phyloP scores from a whole-genome alignment of 441 rosid species.

The Syzygium malaccense region DNA sequence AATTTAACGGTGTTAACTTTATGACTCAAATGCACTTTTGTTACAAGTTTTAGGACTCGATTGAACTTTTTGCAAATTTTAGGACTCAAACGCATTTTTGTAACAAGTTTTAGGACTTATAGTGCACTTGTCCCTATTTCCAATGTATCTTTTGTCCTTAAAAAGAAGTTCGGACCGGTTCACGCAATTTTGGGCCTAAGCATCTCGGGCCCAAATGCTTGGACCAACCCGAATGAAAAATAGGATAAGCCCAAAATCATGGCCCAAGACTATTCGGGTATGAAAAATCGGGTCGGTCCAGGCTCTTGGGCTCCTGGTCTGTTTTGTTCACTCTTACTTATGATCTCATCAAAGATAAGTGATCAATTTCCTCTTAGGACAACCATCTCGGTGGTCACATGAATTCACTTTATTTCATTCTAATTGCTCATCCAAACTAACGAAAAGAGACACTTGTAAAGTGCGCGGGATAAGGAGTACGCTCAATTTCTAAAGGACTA shows the following conservation, averaged over 20 bases:
- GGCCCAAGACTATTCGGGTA: not conserved
- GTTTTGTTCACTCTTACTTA: not conserved
- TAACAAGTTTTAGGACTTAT: too few relatives aligned
- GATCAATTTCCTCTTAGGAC: not conserved
- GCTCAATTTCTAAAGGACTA: not conserved
- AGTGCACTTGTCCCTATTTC: too few relatives aligned
- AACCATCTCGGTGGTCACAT: not conserved
- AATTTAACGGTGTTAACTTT: too few relatives aligned
- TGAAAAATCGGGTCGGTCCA: not conserved
- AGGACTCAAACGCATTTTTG: too few relatives aligned
- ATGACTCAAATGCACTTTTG: too few relatives aligned
- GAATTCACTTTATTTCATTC: not conserved
- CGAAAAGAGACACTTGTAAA: not conserved
- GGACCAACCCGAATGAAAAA: not conserved
- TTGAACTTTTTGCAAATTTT: too few relatives aligned
- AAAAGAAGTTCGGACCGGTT: not conserved
- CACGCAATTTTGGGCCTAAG: not conserved
- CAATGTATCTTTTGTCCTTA: not conserved
- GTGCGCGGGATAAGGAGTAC: not conserved
- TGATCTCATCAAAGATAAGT: not conserved
- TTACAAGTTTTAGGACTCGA: too few relatives aligned
- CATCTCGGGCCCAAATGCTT: not conserved
- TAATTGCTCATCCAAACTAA: not conserved
- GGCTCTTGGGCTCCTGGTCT: too few relatives aligned
- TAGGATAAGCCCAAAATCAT: not conserved